phyloP scores from a whole-genome alignment of 2,329 filamentous ascomycete species.

The Colletotrichum echinochloae region DNA sequence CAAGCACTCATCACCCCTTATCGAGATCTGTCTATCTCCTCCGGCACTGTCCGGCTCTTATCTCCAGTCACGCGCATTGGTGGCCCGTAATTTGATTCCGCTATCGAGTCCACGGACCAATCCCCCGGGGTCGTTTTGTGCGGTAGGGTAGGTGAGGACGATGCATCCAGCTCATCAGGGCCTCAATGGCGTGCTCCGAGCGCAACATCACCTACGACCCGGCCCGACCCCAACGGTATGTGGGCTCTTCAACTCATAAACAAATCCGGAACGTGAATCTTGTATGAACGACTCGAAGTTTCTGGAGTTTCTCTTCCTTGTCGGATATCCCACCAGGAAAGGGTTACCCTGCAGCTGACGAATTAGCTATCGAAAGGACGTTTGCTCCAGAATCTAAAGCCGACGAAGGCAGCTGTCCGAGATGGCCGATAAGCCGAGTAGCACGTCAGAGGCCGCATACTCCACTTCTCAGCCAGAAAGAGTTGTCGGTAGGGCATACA shows the following conservation, averaged over 20 bases:
- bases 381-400: neutral
- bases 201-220: conserved; percentile 8
- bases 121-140: conserved; percentile 1
- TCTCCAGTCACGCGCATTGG: neutral
- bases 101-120: neutral
- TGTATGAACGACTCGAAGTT: neutral
- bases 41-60: neutral
- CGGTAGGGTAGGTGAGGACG: conserved; percentile 5
- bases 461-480: neutral
- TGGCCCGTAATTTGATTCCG: conserved; percentile 1
- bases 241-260: conserved; percentile 16
- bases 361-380: neutral
- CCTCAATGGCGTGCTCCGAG: conserved; percentile 33
- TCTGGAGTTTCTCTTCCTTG: neutral
- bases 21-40: neutral
- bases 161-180: conserved; percentile 16
- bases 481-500: neutral
- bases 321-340: neutral
- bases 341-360: neutral
- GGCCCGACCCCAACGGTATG: neutral
- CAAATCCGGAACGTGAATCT: conserved; percentile 1
- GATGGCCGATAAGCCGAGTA: conserved; percentile 15
- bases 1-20: conserved; percentile 20
- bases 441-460: neutral
- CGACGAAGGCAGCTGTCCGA: neutral